Base-by-base conservation (phyloP, 768 basidiomycete genomes). In the Lentinula detonsa region DNA sequence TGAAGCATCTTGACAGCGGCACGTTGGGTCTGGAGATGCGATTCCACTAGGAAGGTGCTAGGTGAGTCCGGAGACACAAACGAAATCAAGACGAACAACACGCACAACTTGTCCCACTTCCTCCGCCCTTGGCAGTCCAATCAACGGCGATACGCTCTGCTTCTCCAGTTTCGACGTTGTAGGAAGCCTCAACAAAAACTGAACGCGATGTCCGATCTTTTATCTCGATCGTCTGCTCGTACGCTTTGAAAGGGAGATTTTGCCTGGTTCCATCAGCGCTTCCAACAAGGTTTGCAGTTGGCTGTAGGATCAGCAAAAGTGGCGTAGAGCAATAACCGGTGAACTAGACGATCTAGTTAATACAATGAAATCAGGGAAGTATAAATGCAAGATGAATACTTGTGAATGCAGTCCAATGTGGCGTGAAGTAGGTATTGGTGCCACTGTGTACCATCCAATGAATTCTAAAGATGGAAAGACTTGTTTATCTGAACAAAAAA, bases 61-160 rank as follows among this genome's bases (percentile, higher is more conserved):
- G 35, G 48, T 37, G 54, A 51, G 54, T 46, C 37, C 16, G 21
- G 48, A 9, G 21, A 33, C 46, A 9, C 1, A 11, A 10, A 15
- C 57, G 23, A 39, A 51, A 28, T 10, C 31, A 34, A 56, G 37
- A 40, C 31, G 18, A 57, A 45, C 0, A 23, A 53, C 51, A 79
- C 90, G 75, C 65, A 94, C 93, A 76, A 64, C 86, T 91, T 13
- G 86, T 91, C 46, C 87, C 89, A 64, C 86, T 90, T 33, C 85
- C 90, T 52, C 93, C 91, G 8, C 91, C 91, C 71, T 87, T 85
- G 28, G 92, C 90, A 2, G 92, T 92, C 83, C 93, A 96, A 71
- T 98, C 96, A 0, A 99, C 97, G 5, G 97, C 97, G 64, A 99
- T 98, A 42, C 97, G 87, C 71, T 99, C 97, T 15, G 97, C 97